Evolutionary conservation across 2,329 filamentous ascomycete species (phyloP).

Genomic region (Achaetomium macrosporum): DNA sequence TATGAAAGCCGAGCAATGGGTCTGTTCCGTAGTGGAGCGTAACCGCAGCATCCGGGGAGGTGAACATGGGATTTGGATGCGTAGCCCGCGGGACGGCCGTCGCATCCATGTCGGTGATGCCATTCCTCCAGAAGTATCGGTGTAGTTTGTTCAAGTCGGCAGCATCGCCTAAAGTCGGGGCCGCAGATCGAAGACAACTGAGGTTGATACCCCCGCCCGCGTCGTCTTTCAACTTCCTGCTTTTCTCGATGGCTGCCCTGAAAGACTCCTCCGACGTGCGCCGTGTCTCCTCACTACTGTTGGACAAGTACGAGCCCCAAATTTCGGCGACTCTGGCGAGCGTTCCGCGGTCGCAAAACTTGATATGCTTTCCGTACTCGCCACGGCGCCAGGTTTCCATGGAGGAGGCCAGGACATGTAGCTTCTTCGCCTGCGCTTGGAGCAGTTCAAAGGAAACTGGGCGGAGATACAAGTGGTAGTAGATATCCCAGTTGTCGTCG

Average conservation of each 20-base stretch:
- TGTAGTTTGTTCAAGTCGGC: neutral
- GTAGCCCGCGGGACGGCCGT: neutral
- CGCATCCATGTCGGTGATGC: neutral
- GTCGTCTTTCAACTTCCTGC: neutral
- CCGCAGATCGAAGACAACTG: neutral
- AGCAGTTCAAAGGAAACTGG: conserved; percentile 32
- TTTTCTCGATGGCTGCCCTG: neutral
- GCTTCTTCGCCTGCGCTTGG: conserved; percentile 36
- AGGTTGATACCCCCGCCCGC: neutral
- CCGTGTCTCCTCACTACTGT: neutral
- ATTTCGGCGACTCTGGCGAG: neutral
- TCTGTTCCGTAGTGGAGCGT: conserved; percentile 44
- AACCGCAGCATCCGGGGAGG: conserved; percentile 29
- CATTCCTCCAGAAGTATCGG: neutral
- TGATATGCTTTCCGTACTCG: conserved; percentile 34
- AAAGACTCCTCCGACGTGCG: neutral
- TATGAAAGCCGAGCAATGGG: conserved; percentile 50
- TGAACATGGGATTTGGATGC: conserved; percentile 40
- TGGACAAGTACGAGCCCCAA: conserved; percentile 6
- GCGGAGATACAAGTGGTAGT: conserved; percentile 47
- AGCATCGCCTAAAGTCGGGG: neutral
- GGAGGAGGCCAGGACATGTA: conserved; percentile 34
- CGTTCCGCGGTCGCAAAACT: conserved; percentile 5
- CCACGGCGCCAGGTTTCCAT: conserved; percentile 39
- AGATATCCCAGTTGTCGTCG: conserved; percentile 44